Evolutionary conservation across 768 basidiomycete species (phyloP).

Genomic region (Mycena polygramma): DNA sequence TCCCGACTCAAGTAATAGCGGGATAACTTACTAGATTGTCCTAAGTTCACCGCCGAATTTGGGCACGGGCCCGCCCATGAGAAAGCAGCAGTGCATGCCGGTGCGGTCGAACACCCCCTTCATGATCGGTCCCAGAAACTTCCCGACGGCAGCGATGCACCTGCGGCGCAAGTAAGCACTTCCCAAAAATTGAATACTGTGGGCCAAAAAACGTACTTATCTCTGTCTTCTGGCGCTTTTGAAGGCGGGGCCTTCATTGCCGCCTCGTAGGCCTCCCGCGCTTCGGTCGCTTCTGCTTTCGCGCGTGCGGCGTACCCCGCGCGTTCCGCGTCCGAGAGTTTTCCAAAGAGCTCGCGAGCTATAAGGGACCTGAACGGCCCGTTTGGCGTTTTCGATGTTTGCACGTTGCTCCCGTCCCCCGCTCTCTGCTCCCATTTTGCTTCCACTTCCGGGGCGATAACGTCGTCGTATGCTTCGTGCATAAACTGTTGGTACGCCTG

Average conservation of each 20-base stretch:
- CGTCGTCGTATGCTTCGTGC: not conserved
- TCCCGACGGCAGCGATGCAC: not conserved
- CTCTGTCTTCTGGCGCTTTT: not conserved
- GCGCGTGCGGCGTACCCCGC: not conserved
- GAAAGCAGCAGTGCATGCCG: not conserved
- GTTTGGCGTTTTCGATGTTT: not conserved
- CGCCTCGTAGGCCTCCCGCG: not conserved
- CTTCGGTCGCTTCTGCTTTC: not conserved
- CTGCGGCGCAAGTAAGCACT: not conserved
- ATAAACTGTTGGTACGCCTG: not conserved
- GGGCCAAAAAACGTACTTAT: not conserved
- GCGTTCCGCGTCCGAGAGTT: not conserved
- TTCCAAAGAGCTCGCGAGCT: constrained; percentile 4
- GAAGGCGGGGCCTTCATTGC: not conserved
- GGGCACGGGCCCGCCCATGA: too few relatives aligned
- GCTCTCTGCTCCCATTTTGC: not conserved
- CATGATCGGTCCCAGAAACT: not conserved
- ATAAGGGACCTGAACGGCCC: not conserved
- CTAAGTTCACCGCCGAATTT: too few relatives aligned
- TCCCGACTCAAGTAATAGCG: too few relatives aligned
- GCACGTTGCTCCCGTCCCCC: not conserved
- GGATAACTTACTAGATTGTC: too few relatives aligned
- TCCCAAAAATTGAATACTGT: too few relatives aligned
- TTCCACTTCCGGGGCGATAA: not conserved
- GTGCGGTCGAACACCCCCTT: not conserved